These are phyloP conservation scores for Mortierella sp. DNA, from an alignment of 371 early-diverging fungal species.

Conservation along the genomic window DNA sequence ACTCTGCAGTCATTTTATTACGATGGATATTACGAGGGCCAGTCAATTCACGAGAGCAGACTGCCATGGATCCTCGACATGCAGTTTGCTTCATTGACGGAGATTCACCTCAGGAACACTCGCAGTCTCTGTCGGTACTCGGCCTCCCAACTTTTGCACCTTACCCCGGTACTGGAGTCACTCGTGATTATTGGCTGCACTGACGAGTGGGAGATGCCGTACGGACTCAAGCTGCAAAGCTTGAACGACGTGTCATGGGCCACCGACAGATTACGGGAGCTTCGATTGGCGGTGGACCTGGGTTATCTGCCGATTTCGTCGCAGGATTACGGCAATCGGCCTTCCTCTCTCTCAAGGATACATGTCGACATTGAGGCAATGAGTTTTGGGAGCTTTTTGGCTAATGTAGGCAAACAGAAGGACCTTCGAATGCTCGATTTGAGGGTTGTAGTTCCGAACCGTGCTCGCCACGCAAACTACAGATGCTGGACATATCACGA, in stretches of 20 bases:
- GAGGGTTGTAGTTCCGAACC: not conserved
- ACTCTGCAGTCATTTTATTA: not conserved
- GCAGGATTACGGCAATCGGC: not conserved
- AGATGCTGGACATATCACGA: not conserved
- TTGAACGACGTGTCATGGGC: not conserved
- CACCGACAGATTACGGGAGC: not conserved
- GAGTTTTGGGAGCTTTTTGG: not conserved
- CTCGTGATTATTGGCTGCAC: not conserved
- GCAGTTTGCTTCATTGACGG: not conserved
- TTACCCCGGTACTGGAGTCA: not conserved
- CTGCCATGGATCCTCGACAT: not conserved
- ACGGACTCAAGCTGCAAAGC: not conserved
- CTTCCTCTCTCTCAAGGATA: not conserved
- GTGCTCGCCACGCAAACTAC: too few species aligned
- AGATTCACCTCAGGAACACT: not conserved
- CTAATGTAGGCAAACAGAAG: not conserved
- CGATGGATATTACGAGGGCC: not conserved
- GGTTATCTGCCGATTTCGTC: not conserved
- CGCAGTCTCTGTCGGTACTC: not conserved
- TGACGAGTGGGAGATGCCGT: too few species aligned
- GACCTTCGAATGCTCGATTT: not conserved
- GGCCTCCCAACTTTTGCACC: not conserved
- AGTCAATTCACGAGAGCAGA: not conserved
- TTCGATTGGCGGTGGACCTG: not conserved
- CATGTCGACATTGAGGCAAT: not conserved